Conservation (phyloP, 1,139 yeast species). For the Pichia inconspicua region DNA sequence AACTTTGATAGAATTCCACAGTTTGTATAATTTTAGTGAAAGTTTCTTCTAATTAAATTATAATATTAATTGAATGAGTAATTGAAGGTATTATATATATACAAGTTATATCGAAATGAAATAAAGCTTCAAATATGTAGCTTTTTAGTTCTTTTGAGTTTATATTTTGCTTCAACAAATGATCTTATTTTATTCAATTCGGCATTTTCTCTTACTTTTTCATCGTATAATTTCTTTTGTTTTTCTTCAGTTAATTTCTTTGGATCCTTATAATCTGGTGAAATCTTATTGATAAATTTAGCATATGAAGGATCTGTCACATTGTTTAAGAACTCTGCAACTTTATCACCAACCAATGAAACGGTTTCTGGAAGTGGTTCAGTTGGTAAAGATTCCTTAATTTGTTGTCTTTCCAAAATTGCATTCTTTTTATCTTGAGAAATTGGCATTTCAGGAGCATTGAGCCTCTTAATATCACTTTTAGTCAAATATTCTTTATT, state of each 20-base stretch:
- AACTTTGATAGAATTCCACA: slow-evolving; percentile 38
- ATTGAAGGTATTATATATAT: neutral
- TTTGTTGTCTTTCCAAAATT: slow-evolving; percentile 46
- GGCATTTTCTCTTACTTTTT: slow-evolving; percentile 17
- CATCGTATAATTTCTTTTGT: slow-evolving; percentile 15
- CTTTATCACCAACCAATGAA: slow-evolving; percentile 62
- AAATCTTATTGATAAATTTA: slow-evolving; percentile 22
- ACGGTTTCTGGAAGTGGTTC: slow-evolving; percentile 61
- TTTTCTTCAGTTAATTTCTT: slow-evolving; percentile 14
- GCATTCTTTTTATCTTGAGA: slow-evolving; percentile 57
- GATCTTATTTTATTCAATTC: slow-evolving; percentile 18
- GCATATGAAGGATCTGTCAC: slow-evolving; percentile 26
- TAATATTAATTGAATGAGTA: neutral
- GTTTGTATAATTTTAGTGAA: too few species aligned
- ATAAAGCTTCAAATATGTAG: slow-evolving; percentile 6
- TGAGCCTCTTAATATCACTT: slow-evolving; percentile 53
- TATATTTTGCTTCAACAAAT: slow-evolving; percentile 17
- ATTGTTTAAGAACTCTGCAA: slow-evolving; percentile 46
- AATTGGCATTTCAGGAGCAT: slow-evolving; percentile 74
- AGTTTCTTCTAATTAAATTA: neutral
- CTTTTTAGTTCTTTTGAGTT: slow-evolving; percentile 15
- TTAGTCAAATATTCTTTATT: slow-evolving; percentile 49
- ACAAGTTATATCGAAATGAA: neutral
- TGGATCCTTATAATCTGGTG: slow-evolving; percentile 19
- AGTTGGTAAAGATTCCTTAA: slow-evolving; percentile 40